phyloP scores from a whole-genome alignment of 305 asterid genomes.

The Fraxinus dipetala region DNA sequence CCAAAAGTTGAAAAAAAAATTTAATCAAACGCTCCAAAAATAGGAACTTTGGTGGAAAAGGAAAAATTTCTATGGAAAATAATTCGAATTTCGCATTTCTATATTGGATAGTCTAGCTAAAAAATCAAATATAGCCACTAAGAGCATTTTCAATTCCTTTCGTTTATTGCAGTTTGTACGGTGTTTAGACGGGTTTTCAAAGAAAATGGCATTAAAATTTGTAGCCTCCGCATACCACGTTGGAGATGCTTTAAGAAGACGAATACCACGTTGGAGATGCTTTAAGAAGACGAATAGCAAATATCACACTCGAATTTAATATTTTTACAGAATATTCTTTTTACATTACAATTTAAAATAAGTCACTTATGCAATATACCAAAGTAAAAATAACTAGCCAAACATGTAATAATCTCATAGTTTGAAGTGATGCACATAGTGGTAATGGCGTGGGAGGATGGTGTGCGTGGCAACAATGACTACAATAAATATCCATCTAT shows the following conservation, averaged over 20 bases:
- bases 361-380: not conserved
- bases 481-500: not conserved
- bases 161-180: not conserved
- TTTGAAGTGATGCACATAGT: not conserved
- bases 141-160: not conserved
- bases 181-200: not conserved
- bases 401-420: not conserved
- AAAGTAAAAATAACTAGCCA: not conserved
- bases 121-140: not conserved
- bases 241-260: not conserved
- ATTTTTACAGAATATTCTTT: not conserved
- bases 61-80: too few relatives aligned
- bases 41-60: too few relatives aligned
- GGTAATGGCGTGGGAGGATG: not conserved
- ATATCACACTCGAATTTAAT: not conserved
- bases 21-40: too few relatives aligned
- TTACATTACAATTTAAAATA: not conserved
- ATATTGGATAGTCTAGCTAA: not conserved
- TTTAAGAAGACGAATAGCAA: not conserved
- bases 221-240: not conserved
- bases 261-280: not conserved
- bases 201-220: not conserved
- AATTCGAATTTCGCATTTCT: not conserved
- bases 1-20: too few relatives aligned
- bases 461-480: not conserved